phyloP scores from a whole-genome alignment of 495 filamentous ascomycete genomes.

The Cenococcum geophilum region DNA sequence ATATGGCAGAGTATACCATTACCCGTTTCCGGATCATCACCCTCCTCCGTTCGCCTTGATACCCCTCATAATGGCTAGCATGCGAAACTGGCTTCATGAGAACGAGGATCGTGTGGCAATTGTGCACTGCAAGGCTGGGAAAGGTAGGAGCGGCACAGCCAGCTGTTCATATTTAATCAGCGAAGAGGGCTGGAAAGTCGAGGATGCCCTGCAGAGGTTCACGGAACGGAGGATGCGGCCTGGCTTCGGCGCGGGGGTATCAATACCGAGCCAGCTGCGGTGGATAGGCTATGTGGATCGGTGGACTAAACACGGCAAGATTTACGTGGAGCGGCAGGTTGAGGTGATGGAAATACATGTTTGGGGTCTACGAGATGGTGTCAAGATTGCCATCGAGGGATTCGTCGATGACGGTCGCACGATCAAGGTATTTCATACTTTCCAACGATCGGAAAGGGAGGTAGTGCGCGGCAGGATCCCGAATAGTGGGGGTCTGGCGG shows the following conservation, averaged over 20 bases:
- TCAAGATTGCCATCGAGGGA: constrained; percentile 80
- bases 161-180: constrained; percentile 83
- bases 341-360: constrained; percentile 85
- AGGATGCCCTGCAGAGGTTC: constrained; percentile 74
- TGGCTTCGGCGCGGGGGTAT: constrained; percentile 83
- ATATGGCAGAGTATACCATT: constrained; percentile 75
- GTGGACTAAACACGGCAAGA: constrained; percentile 70
- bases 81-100: constrained; percentile 75
- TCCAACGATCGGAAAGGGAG: constrained; percentile 66
- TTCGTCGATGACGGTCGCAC: constrained; percentile 80
- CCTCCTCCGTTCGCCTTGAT: constrained; percentile 88
- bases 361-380: constrained; percentile 82
- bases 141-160: constrained; percentile 87
- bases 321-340: constrained; percentile 74
- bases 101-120: constrained; percentile 65
- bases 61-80: constrained; percentile 79
- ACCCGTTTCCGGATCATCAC: constrained; percentile 95
- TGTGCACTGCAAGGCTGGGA: constrained; percentile 95
- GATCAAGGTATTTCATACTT: constrained; percentile 78
- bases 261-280: constrained; percentile 82
- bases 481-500: constrained; percentile 44
- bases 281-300: constrained; percentile 87
- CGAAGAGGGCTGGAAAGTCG: constrained; percentile 76
- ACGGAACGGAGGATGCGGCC: constrained; percentile 83
- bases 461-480: constrained; percentile 46